Percentiles rank a stretch among this genome's conserved stretches.
Conservation (phyloP, 306 rosid genomes). For the Ceratonia siliqua region DNA sequence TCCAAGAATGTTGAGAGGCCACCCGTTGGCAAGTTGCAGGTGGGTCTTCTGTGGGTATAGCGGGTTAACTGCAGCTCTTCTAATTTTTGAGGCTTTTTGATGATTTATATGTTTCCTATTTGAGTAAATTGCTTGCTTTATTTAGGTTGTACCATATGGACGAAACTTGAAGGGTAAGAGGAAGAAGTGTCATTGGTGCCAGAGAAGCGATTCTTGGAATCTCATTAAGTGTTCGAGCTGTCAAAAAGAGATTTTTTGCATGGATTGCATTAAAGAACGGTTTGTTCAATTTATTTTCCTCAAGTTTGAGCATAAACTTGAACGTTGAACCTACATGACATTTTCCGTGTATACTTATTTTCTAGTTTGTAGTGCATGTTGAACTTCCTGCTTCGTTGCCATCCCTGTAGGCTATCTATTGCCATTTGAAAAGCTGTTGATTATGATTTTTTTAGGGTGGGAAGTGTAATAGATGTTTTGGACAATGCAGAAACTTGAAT, state of each 20-base stretch:
- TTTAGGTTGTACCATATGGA: conserved; percentile 56
- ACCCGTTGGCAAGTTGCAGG: conserved; percentile 66
- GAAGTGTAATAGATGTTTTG: not conserved
- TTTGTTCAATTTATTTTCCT: conserved; percentile 32
- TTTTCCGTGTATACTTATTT: conserved; percentile 9
- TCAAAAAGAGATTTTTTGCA: conserved; percentile 77
- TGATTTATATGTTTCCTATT: conserved; percentile 13
- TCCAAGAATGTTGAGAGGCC: conserved; percentile 84
- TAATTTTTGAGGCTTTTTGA: not conserved
- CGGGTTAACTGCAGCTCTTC: not conserved
- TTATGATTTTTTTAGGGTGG: not conserved
- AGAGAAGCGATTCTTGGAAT: conserved; percentile 63
- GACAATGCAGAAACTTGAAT: conserved; percentile 18
- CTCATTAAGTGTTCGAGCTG: conserved; percentile 79
- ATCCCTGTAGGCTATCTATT: not conserved
- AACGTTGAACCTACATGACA: not conserved
- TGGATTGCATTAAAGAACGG: conserved; percentile 89
- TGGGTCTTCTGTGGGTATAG: conserved; percentile 25
- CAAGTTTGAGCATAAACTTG: conserved; percentile 9
- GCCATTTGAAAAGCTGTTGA: not conserved
- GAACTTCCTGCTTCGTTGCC: conserved; percentile 25
- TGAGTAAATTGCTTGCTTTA: conserved; percentile 1
- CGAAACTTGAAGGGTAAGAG: conserved; percentile 53
- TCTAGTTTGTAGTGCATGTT: not conserved
- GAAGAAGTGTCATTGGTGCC: conserved; percentile 91